Percentiles rank a stretch among this genome's conserved stretches.
Conservation (phyloP, 2,329 filamentous ascomycete genomes). For the Aspergillus vadensis region DNA sequence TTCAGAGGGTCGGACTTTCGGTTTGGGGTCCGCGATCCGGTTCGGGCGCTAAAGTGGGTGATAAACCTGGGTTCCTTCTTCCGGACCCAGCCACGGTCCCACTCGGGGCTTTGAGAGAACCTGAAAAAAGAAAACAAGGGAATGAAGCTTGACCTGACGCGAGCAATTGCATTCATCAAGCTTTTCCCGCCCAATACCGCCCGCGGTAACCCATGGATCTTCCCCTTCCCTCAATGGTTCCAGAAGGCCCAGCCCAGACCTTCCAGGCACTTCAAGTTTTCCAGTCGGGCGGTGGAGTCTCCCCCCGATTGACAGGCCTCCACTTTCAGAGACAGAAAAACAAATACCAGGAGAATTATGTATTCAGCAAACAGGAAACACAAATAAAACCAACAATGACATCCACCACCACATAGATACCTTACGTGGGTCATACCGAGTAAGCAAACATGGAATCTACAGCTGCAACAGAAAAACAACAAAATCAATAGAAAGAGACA, state of each 20-base stretch:
- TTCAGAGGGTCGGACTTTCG: conserved; percentile 11
- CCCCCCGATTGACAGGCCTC: background rate
- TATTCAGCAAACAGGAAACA: no score
- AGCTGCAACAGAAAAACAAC: background rate
- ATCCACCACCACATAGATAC: no score
- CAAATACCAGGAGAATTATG: no score
- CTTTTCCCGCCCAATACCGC: background rate
- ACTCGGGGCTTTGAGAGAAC: conserved; percentile 15
- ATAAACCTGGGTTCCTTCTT: background rate
- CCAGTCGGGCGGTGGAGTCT: background rate
- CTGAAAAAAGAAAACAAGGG: conserved; percentile 4
- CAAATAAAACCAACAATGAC: no score
- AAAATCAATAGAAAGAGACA: background rate
- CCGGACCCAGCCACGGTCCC: conserved; percentile 15
- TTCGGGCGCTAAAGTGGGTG: conserved; percentile 23
- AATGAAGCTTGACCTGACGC: conserved; percentile 8
- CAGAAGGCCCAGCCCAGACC: conserved; percentile 13
- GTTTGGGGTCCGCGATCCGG: conserved; percentile 14
- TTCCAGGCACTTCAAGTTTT: no score
- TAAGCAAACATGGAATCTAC: no score
- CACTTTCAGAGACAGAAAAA: no score
- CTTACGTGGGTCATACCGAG: no score
- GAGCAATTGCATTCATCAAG: background rate
- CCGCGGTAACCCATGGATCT: background rate
- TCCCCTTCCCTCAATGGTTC: conserved; percentile 15